Percentiles rank a stretch among this genome's conserved stretches.
Conservation (phyloP, 2,329 filamentous ascomycete species). For the Alternaria burnsii region DNA sequence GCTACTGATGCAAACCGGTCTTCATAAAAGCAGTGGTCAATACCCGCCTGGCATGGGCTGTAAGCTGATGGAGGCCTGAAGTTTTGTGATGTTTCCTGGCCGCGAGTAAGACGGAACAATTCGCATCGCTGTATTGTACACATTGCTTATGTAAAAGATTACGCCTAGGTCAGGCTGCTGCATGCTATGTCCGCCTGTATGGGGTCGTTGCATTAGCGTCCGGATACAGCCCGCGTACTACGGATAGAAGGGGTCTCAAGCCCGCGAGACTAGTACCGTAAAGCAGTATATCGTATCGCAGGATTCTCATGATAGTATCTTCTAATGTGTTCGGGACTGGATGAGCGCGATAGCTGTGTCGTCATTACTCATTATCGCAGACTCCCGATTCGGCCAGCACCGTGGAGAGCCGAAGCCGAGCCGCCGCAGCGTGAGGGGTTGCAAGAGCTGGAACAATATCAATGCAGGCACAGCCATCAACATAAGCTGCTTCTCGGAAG, state of each 20-base stretch:
- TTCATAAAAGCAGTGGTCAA: background rate
- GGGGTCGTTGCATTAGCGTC: background rate
- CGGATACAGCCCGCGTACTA: background rate
- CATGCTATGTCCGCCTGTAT: background rate
- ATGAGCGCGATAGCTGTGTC: background rate
- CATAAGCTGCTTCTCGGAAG: background rate
- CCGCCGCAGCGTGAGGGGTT: background rate
- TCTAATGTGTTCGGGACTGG: background rate
- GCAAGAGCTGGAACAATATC: background rate
- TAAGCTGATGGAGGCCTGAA: background rate
- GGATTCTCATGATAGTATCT: background rate
- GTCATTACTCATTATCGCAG: background rate
- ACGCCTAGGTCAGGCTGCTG: background rate
- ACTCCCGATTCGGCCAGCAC: background rate
- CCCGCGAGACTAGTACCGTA: background rate
- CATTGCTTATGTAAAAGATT: background rate
- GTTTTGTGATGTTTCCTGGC: background rate
- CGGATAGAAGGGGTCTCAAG: background rate
- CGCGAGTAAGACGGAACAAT: background rate
- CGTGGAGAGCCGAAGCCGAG: constrained; percentile 20
- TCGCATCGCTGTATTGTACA: background rate
- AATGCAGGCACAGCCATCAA: background rate
- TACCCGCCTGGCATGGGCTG: background rate
- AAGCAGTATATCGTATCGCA: background rate
- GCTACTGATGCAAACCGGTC: background rate